Evolutionary conservation across 2,329 filamentous ascomycete genomes (phyloP).

Genomic region (Neospermospora avenae): DNA sequence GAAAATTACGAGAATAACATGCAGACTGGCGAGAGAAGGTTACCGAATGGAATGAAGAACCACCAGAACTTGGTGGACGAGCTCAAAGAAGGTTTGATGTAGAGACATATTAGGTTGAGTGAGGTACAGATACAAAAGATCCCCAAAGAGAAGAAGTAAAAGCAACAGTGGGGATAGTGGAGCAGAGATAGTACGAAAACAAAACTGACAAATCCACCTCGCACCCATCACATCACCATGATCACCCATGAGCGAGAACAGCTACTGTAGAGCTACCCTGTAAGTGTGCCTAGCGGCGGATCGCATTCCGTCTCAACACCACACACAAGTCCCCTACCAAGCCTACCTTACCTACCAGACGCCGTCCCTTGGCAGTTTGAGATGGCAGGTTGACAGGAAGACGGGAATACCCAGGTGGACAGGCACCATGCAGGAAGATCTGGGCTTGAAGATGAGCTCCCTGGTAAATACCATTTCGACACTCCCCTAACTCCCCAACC

Average conservation of each 20-base stretch:
- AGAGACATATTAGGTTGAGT: background rate
- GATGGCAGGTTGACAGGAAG: background rate
- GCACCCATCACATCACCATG: background rate
- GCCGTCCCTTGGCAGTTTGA: background rate
- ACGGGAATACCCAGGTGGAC: background rate
- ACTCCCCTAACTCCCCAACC: background rate
- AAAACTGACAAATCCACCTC: constrained; percentile 10
- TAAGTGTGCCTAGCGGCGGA: background rate
- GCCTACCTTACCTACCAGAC: background rate
- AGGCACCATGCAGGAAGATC: background rate
- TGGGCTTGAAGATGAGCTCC: background rate
- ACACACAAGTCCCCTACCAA: background rate
- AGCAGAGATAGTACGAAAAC: background rate
- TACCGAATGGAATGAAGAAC: background rate
- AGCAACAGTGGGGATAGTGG: constrained; percentile 6
- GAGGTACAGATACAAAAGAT: background rate
- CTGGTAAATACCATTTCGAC: too few species aligned
- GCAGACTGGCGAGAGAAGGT: background rate
- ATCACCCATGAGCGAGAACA: too few species aligned
- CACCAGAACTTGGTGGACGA: background rate
- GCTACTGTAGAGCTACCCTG: background rate
- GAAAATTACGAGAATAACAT: background rate
- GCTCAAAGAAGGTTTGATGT: background rate
- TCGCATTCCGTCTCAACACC: background rate
- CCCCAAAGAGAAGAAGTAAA: background rate